Conservation (phyloP, 2,329 filamentous ascomycete genomes). For the Tympanopsis confertula region DNA sequence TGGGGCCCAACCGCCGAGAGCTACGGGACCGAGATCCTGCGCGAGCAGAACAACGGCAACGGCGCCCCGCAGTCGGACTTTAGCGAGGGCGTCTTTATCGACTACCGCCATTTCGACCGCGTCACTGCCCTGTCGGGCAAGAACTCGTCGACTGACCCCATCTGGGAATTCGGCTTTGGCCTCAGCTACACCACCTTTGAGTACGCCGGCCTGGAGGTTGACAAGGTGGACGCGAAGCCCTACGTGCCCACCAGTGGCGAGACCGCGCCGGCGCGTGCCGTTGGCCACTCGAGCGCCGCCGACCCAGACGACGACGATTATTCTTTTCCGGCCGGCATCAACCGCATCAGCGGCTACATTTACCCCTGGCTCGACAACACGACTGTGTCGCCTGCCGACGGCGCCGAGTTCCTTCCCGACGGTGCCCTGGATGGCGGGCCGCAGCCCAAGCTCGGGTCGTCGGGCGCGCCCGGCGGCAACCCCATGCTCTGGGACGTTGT, state of each 20-base stretch:
- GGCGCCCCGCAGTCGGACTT: conserved; percentile 63
- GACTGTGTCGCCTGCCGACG: conserved; percentile 37
- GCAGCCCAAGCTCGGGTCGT: conserved; percentile 39
- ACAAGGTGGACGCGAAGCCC: conserved; percentile 30
- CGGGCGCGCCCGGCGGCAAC: conserved; percentile 51
- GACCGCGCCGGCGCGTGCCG: conserved; percentile 49
- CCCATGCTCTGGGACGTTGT: conserved; percentile 54
- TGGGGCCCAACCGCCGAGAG: conserved; percentile 57
- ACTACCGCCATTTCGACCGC: conserved; percentile 67
- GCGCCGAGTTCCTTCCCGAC: conserved; percentile 49
- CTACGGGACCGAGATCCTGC: conserved; percentile 59
- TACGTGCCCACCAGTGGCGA: conserved; percentile 51
- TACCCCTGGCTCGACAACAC: conserved; percentile 64
- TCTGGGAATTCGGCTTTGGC: conserved; percentile 74
- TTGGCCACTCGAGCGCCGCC: conserved; percentile 38
- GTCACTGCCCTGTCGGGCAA: conserved; percentile 13
- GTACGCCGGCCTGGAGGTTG: conserved; percentile 56
- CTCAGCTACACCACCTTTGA: conserved; percentile 70
- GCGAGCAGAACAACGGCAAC: conserved; percentile 56
- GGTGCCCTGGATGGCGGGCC: conserved; percentile 40
- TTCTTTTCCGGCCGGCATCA: conserved; percentile 42
- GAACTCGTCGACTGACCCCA: conserved; percentile 30
- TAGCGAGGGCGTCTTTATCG: conserved; percentile 69
- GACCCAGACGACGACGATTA: conserved; percentile 55
- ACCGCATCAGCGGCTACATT: conserved; percentile 36